These are phyloP conservation scores for Sergeia podlipaevii DNA, from an alignment of 208 protist species.

Conservation along the genomic window DNA sequence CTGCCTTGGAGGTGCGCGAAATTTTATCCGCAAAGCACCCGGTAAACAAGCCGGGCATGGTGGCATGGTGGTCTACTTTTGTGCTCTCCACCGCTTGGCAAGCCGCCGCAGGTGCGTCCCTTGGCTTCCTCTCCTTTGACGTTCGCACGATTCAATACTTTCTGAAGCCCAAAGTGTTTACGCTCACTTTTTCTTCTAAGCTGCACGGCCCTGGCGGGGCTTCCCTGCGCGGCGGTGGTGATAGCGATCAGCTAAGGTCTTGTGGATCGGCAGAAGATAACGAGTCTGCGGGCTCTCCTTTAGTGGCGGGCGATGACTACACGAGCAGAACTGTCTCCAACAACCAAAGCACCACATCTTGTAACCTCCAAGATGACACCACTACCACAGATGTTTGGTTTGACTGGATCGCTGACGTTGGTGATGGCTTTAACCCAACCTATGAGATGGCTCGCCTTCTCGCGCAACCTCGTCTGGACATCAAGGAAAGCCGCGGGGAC, in stretches of 20 bases:
- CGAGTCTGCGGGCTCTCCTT: too few species aligned
- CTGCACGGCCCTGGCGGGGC: too few species aligned
- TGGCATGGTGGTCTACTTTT: slow-evolving; percentile 83
- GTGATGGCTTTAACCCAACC: slow-evolving; percentile 86
- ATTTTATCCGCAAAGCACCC: slow-evolving; percentile 33
- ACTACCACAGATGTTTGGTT: slow-evolving; percentile 76
- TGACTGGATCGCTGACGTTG: slow-evolving; percentile 83
- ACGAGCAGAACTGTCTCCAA: too few species aligned
- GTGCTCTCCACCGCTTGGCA: slow-evolving; percentile 62
- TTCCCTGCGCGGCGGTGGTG: too few species aligned
- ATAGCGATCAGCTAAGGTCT: neutral
- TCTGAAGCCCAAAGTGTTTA: slow-evolving; percentile 54
- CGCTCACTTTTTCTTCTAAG: slow-evolving; percentile 31
- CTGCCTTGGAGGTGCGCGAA: slow-evolving; percentile 19
- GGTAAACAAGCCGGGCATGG: slow-evolving; percentile 65
- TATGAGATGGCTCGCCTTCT: slow-evolving; percentile 77
- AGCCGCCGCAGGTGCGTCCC: slow-evolving; percentile 24
- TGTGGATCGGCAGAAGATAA: neutral
- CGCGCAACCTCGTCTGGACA: slow-evolving; percentile 42
- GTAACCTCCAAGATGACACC: too few species aligned
- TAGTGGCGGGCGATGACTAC: too few species aligned
- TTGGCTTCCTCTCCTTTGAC: slow-evolving; percentile 77
- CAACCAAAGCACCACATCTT: too few species aligned
- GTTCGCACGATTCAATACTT: slow-evolving; percentile 49
- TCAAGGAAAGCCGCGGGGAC: neutral